Percentiles rank a stretch among this genome's conserved stretches.
These are phyloP conservation scores for Aspergillus ibericus DNA, from an alignment of 2,329 filamentous ascomycete genomes.

Conservation along the genomic window DNA sequence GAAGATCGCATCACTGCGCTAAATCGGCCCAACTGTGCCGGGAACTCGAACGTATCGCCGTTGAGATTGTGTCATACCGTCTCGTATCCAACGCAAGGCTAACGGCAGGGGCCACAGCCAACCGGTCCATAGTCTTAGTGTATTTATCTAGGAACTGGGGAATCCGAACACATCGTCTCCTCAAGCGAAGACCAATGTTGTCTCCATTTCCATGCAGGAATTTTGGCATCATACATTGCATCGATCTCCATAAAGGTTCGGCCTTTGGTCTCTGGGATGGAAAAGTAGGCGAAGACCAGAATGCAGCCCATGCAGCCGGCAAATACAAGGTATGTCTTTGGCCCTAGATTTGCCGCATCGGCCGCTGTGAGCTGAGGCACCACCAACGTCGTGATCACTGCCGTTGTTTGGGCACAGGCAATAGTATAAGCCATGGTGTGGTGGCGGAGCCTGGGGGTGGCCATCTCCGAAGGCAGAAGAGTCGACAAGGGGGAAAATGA, in stretches of 20 bases:
- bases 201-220: slow-evolving; percentile 36
- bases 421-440: slow-evolving; percentile 40
- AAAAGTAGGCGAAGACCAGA: slow-evolving; percentile 29
- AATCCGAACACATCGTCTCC: background rate
- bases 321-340: slow-evolving; percentile 37
- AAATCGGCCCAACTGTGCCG: background rate
- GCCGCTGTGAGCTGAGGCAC: slow-evolving; percentile 37
- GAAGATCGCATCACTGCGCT: no score
- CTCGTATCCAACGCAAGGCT: background rate
- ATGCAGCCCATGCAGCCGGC: slow-evolving; percentile 34
- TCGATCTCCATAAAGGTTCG: slow-evolving; percentile 36
- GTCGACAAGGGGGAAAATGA: slow-evolving; percentile 38
- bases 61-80: background rate
- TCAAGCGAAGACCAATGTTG: slow-evolving; percentile 24
- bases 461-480: slow-evolving; percentile 38
- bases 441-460: slow-evolving; percentile 38
- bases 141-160: background rate
- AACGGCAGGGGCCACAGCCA: background rate
- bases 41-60: background rate
- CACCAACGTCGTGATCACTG: slow-evolving; percentile 42
- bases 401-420: slow-evolving; percentile 37
- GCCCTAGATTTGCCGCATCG: slow-evolving; percentile 34
- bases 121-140: background rate
- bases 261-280: slow-evolving; percentile 33
- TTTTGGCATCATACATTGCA: slow-evolving; percentile 34